Percentiles rank a stretch among this genome's conserved stretches.
Evolutionary conservation across 257 asterid species (phyloP).

Genomic region (Galeopsis tetrahit): DNA sequence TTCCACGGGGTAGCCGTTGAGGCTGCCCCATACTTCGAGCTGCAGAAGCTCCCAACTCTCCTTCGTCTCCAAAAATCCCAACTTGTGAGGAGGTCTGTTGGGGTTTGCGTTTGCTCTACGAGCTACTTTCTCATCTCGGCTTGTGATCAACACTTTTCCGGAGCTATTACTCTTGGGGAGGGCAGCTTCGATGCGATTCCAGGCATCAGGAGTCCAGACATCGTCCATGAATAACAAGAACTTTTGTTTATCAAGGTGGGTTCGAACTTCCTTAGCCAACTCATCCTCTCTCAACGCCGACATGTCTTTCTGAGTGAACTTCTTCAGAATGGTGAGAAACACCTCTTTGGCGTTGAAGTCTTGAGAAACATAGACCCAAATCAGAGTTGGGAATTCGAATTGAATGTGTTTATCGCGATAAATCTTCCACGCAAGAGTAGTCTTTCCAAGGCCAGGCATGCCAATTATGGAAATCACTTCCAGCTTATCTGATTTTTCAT

Average conservation of each 20-base stretch:
- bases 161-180: slow-evolving; percentile 36
- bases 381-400: slow-evolving; percentile 22
- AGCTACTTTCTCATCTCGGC: slow-evolving; percentile 36
- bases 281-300: slow-evolving; percentile 10
- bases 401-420: background rate
- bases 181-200: slow-evolving; percentile 31
- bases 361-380: slow-evolving; percentile 40
- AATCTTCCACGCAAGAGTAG: slow-evolving; percentile 42
- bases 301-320: background rate
- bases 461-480: slow-evolving; percentile 42
- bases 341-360: slow-evolving; percentile 20
- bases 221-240: slow-evolving; percentile 58
- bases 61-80: slow-evolving; percentile 28
- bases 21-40: slow-evolving; percentile 42
- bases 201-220: slow-evolving; percentile 47
- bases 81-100: slow-evolving; percentile 37
- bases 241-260: slow-evolving; percentile 20
- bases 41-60: slow-evolving; percentile 53
- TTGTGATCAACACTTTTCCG: slow-evolving; percentile 54
- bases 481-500: background rate
- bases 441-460: slow-evolving; percentile 46
- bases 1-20: slow-evolving; percentile 23
- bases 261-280: slow-evolving; percentile 9
- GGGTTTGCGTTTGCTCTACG: background rate
- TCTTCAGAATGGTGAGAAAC: slow-evolving; percentile 25